Base-by-base conservation (phyloP, 2,329 filamentous ascomycete species). In the Didymella glomerata region DNA sequence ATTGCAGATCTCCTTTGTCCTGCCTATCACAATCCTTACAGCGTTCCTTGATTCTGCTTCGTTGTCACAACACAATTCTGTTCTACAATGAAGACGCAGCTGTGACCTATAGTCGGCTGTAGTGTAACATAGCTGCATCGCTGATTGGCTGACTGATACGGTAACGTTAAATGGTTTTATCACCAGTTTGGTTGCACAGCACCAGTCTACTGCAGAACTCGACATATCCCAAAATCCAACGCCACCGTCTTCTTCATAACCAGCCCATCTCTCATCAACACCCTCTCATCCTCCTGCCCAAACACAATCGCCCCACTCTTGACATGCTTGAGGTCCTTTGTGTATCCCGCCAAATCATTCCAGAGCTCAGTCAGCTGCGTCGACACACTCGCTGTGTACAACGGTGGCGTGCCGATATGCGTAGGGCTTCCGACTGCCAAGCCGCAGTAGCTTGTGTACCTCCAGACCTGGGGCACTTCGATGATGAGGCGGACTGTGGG, bases 251-350 rank as follows among this genome's bases (percentile, higher is more conserved):
- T 59, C 41, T 18, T 47, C 36, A 59, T 47, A n/a, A 50, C 25
- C 41, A 50, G 27, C 6, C 50, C 46, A 13, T 48, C 46, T 9
- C n/a, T 30, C 18, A 2, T 34, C 40, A 47, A 0, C 8, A 34
- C 18, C 50, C 51, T 54, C 41, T 54, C 50, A 11, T 59, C 56
- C n/a, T 45, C 47, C 42, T 51, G 51, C 13, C 25, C 57, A 45
- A 55, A 60, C 28, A 60, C 57, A 40, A 60, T 60, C 28, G 49
- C 52, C 28, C 51, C 46, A 9, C 52, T 34, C 22, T 28, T 48
- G 8, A 60, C 28, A 22, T 52, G 40, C 44, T 42, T 27, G 22
- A 55, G 14, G 3, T 30, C 18, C n/a, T 41, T 32, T 10, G 36
- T 46, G 14, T 48, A 25, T 4, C 42, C 28, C 2, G 24, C 36